Percentiles rank a stretch among this genome's conserved stretches.
Evolutionary conservation across 169 alveolate species (phyloP).

Genomic region (Neospora caninum): DNA sequence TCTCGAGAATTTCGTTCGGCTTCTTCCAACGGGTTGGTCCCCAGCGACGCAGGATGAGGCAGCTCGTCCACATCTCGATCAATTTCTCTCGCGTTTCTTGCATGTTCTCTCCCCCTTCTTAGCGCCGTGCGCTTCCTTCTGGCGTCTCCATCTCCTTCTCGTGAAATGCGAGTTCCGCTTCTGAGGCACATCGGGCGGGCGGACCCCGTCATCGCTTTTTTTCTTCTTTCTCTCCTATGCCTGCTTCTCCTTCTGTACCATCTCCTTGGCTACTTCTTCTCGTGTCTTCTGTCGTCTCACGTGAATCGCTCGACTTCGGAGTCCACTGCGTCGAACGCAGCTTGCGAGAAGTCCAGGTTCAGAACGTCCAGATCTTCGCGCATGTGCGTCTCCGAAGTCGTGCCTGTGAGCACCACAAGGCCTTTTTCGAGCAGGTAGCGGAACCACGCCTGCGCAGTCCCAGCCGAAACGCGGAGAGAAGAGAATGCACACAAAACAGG

Average conservation of each 20-base stretch:
- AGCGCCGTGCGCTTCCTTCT: background rate
- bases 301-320: background rate
- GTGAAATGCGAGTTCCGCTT: background rate
- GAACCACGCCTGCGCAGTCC: constrained; percentile 31
- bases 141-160: background rate
- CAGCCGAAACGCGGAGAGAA: background rate
- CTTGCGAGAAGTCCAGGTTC: background rate
- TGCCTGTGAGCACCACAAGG: constrained; percentile 24
- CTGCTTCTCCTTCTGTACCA: background rate
- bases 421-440: constrained; percentile 44
- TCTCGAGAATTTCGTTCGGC: background rate
- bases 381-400: constrained; percentile 23
- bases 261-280: background rate
- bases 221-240: background rate
- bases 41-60: background rate
- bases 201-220: background rate
- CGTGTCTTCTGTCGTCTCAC: background rate
- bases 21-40: background rate
- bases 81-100: background rate
- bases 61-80: background rate
- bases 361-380: constrained; percentile 21
- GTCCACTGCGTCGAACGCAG: constrained; percentile 13
- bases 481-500: background rate
- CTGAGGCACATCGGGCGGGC: background rate
- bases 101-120: background rate